phyloP scores from a whole-genome alignment of 202 grass and related monocot genomes.

The Schoenoplectus triqueter region DNA sequence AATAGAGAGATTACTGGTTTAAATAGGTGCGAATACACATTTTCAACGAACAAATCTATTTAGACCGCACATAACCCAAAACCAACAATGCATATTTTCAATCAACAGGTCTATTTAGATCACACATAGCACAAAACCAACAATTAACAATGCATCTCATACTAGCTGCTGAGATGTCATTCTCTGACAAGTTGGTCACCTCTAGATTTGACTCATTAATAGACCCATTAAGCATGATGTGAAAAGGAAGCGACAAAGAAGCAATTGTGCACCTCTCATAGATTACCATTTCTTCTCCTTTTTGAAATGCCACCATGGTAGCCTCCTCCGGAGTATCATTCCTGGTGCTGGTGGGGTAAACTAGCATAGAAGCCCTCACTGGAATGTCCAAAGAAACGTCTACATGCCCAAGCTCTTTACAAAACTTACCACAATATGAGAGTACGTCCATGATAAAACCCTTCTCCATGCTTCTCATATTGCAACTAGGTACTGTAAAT shows the following conservation, averaged over 20 bases:
- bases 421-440: constrained; percentile 69
- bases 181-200: constrained; percentile 76
- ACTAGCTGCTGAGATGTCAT: constrained; percentile 63
- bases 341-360: constrained; percentile 37
- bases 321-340: constrained; percentile 16
- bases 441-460: constrained; percentile 72
- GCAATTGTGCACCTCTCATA: constrained; percentile 69
- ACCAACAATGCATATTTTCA: too few relatives aligned
- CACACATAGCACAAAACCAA: too few relatives aligned
- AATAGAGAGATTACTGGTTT: too few relatives aligned
- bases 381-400: constrained; percentile 73
- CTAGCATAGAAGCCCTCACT: constrained; percentile 35
- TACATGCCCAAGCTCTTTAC: constrained; percentile 64
- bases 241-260: constrained; percentile 68
- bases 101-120: too few relatives aligned
- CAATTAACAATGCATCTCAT: constrained; percentile 63
- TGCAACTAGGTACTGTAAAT: constrained; percentile 73
- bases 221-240: constrained; percentile 82
- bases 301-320: constrained; percentile 63
- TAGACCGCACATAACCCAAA: too few relatives aligned
- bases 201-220: constrained; percentile 74
- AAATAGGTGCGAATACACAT: too few relatives aligned
- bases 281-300: constrained; percentile 59
- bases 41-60: too few relatives aligned
- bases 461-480: constrained; percentile 80